Conservation (phyloP, 345 rosid species). For the Cardamine resedifolia region DNA sequence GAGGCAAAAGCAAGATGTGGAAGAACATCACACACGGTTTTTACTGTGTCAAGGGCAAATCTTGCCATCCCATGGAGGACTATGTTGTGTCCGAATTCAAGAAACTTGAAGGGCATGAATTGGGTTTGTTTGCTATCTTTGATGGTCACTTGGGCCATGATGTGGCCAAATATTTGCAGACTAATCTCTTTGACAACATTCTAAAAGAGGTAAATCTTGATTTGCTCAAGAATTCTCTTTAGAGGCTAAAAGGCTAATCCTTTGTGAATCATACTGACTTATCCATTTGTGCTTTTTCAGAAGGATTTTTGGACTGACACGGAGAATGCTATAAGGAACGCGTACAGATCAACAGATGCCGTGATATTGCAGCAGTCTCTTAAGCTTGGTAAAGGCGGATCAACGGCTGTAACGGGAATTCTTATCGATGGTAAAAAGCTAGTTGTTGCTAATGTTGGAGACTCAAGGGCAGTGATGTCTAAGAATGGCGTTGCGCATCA, state of each 20-base stretch:
- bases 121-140: slow-evolving; percentile 83
- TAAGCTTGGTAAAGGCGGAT: slow-evolving; percentile 81
- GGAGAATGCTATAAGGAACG: slow-evolving; percentile 62
- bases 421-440: slow-evolving; percentile 70
- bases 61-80: slow-evolving; percentile 84
- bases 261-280: neutral
- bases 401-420: slow-evolving; percentile 90
- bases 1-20: slow-evolving; percentile 72
- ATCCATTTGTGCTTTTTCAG: slow-evolving; percentile 37
- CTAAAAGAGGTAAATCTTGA: slow-evolving; percentile 55
- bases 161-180: slow-evolving; percentile 74
- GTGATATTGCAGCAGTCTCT: slow-evolving; percentile 56
- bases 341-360: slow-evolving; percentile 64
- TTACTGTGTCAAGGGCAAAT: slow-evolving; percentile 74
- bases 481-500: slow-evolving; percentile 66
- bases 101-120: slow-evolving; percentile 49
- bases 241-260: neutral
- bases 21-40: slow-evolving; percentile 67
- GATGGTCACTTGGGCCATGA: slow-evolving; percentile 91
- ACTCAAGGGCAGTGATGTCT: slow-evolving; percentile 81
- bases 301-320: slow-evolving; percentile 71
- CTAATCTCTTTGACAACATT: slow-evolving; percentile 67
- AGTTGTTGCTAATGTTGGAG: slow-evolving; percentile 85
- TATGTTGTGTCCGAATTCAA: slow-evolving; percentile 63
- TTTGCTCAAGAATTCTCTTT: neutral